Conservation (phyloP, 169 alveolate species). For the Amoebophrya sp. region DNA sequence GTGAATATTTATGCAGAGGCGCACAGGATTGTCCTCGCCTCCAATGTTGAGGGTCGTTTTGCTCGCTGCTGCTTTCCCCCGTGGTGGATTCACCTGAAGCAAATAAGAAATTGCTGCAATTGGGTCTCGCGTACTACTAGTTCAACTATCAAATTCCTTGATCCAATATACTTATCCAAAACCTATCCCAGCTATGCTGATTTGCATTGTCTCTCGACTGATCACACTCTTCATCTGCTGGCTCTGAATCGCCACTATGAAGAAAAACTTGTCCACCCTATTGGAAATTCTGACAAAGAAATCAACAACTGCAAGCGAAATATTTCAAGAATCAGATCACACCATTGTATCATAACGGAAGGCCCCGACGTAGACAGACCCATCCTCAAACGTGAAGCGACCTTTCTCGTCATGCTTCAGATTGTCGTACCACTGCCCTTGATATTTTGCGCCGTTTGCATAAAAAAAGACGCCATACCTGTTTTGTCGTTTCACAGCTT, state of each 20-base stretch:
- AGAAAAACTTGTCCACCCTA: too few species aligned
- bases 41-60: neutral
- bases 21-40: slow-evolving; percentile 2
- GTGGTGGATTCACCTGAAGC: slow-evolving; percentile 14
- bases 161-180: too few species aligned
- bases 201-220: too few species aligned
- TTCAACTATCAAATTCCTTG: neutral
- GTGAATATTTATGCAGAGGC: neutral
- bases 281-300: neutral
- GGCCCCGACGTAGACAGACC: neutral
- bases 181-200: too few species aligned
- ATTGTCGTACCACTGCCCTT: neutral
- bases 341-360: neutral
- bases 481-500: neutral
- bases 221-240: too few species aligned
- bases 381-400: neutral
- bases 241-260: too few species aligned
- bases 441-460: neutral
- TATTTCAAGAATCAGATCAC: neutral
- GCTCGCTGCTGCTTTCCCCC: neutral
- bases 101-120: too few species aligned
- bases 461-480: neutral
- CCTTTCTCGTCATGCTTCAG: neutral
- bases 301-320: neutral
- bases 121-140: neutral